These are phyloP conservation scores for Colletotrichum shisoi DNA, from an alignment of 2,329 filamentous ascomycete genomes.

Conservation along the genomic window DNA sequence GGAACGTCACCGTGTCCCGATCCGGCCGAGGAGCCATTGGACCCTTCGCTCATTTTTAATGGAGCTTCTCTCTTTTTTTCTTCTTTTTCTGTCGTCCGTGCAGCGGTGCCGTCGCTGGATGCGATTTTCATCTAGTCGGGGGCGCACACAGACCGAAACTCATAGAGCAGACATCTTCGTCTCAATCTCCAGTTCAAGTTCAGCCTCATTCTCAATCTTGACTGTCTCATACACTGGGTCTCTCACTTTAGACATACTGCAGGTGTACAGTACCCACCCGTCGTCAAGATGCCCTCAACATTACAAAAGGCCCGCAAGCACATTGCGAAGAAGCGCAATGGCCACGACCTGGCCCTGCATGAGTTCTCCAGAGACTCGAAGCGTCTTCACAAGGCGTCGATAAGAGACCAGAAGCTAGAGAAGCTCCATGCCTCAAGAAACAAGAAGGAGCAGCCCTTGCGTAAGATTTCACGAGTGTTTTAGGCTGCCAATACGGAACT, in stretches of 20 bases:
- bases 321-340: slow-evolving; percentile 85
- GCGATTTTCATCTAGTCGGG: slow-evolving; percentile 37
- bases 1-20: slow-evolving; percentile 32
- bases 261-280: neutral
- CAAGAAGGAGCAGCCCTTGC: slow-evolving; percentile 76
- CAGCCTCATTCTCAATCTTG: neutral
- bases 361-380: slow-evolving; percentile 88
- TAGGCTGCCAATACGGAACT: too few relatives aligned
- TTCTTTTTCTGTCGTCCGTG: neutral
- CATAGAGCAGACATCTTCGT: slow-evolving; percentile 12
- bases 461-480: slow-evolving; percentile 55
- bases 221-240: slow-evolving; percentile 3
- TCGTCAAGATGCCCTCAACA: slow-evolving; percentile 73
- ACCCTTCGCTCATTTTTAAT: slow-evolving; percentile 17
- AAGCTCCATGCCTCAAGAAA: slow-evolving; percentile 73
- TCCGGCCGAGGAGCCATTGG: slow-evolving; percentile 26
- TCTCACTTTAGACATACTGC: slow-evolving; percentile 1
- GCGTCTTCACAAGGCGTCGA: slow-evolving; percentile 78
- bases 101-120: neutral
- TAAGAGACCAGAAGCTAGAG: slow-evolving; percentile 82
- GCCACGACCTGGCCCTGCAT: slow-evolving; percentile 77
- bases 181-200: slow-evolving; percentile 7
- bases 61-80: slow-evolving; percentile 3
- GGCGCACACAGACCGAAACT: slow-evolving; percentile 30
- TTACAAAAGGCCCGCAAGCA: slow-evolving; percentile 87